Base-by-base conservation (phyloP, 1,284 basidiomycete genomes). In the Ustilago curta region DNA sequence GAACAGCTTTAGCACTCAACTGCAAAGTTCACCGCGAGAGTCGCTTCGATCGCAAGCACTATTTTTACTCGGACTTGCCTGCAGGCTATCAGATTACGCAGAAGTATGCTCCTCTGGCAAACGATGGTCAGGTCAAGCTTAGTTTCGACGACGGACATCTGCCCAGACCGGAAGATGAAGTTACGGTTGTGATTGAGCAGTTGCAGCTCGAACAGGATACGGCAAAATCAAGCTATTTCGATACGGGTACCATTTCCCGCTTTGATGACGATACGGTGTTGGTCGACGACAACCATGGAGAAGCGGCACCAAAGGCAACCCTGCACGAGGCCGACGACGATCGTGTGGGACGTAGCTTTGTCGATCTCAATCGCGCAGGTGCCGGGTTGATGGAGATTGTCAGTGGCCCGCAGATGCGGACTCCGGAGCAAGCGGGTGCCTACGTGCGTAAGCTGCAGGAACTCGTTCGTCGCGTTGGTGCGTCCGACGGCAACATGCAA, bases 191-290 rank as follows among this genome's bases (percentile, higher is more conserved):
- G 12, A 93, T 99, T 59, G 91, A 93, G 66, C 97, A 98, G 85
- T 90, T 99, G 29, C 97, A 99, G 83, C 88, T 98, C 1, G 96
- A 99, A 86, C 96, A 98, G 54, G 97, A 99, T 84, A 99, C 96
- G 0, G 96, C 93, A 3, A 99, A 98, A 85, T 93, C 93, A 1
- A 91, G 90, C 23, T 90, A 90, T 60, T 76, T 72, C 44, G 63
- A 70, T 29, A 70, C 64, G 3, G 70, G 65, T 12, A 88, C 91
- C 14, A 62, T 55, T 6, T 76, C 61, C 16, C 55, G 69, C 31
- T 59, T 70, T 14, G 62, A 70, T 32, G 35, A 49, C 4, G 44
- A 6, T 0, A 39, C 45, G 2, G 37, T 42, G 3, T 27, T 14
- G 21, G 9, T 12, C 29, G 18, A 25, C 21, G 48, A 37, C 8